phyloP scores from a whole-genome alignment of 208 protist genomes.

The Leishmania gerbilli region DNA sequence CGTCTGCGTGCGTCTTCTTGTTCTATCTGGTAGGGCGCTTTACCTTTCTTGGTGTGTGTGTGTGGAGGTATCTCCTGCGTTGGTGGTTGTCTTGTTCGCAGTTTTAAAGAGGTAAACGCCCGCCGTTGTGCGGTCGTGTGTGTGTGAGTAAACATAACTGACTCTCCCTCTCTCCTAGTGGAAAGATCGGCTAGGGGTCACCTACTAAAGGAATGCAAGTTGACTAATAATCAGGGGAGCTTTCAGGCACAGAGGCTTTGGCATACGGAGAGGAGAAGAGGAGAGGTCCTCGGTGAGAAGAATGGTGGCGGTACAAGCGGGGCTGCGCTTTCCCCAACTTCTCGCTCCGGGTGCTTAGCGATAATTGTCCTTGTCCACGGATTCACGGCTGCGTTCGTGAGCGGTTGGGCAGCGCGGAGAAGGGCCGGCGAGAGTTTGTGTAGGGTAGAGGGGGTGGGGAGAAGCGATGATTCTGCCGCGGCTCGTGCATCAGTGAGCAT shows the following conservation, averaged over 20 bases:
- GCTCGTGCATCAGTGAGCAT: background rate
- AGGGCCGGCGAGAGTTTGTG: background rate
- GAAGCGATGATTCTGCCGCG: background rate
- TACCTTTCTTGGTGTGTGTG: background rate
- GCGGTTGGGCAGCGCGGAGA: background rate
- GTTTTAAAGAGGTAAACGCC: background rate
- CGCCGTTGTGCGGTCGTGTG: background rate
- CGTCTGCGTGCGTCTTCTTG: background rate
- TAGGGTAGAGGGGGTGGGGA: background rate
- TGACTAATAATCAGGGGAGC: too few species aligned
- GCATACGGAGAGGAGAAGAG: background rate
- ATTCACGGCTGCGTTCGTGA: background rate
- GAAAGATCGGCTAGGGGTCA: background rate
- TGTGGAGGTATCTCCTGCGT: background rate
- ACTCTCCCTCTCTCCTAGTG: background rate
- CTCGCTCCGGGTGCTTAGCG: background rate
- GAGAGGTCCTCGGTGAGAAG: background rate
- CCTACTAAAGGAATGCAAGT: background rate
- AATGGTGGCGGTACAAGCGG: background rate
- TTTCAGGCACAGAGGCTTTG: background rate
- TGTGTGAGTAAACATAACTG: background rate
- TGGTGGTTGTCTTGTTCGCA: background rate
- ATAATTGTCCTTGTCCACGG: background rate
- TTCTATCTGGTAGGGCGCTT: background rate
- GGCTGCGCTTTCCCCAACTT: background rate